A percentile compares a stretch with the other conserved stretches of the same genome.
Evolutionary conservation across 257 asterid species (phyloP).

Genomic region (Osmanthus fragrans): DNA sequence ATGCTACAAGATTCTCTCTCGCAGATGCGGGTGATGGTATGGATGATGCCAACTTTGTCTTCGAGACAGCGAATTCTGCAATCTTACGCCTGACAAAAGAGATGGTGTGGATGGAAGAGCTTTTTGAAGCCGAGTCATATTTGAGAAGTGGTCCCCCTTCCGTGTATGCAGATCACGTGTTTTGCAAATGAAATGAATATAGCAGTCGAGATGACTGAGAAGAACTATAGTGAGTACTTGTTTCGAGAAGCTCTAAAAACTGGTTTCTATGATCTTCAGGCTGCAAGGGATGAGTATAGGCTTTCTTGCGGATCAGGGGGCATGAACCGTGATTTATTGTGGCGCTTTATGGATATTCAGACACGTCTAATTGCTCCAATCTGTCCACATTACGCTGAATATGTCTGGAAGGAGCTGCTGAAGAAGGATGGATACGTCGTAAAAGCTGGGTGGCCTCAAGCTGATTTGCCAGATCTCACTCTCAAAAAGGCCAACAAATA

Average conservation of each 20-base stretch:
- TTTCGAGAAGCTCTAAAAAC: conserved; percentile 44
- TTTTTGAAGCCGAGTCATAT: conserved; percentile 58
- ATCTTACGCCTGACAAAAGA: conserved; percentile 90
- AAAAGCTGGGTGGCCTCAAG: conserved; percentile 81
- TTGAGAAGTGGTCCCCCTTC: conserved; percentile 52
- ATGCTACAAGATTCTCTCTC: conserved; percentile 88
- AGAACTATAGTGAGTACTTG: conserved; percentile 70
- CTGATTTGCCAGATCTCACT: conserved; percentile 66
- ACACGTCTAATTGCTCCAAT: conserved; percentile 27
- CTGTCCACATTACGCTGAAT: conserved; percentile 26
- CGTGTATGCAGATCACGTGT: conserved; percentile 74
- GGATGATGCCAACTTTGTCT: conserved; percentile 95
- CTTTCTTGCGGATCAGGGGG: conserved; percentile 12
- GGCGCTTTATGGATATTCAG: conserved; percentile 26
- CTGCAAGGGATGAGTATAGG: conserved; percentile 23
- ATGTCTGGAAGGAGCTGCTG: conserved; percentile 65
- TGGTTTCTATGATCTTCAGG: conserved; percentile 22
- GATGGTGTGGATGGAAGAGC: conserved; percentile 85
- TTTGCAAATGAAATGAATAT: conserved; percentile 81
- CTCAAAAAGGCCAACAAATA: conserved; percentile 76
- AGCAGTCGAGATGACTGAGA: conserved; percentile 69
- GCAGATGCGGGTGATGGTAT: conserved; percentile 99
- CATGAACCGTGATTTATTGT: conserved; percentile 21
- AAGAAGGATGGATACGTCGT: conserved; percentile 70
- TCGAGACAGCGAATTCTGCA: conserved; percentile 91